These are phyloP conservation scores for Periconia sp. DNA, from an alignment of 2,329 filamentous ascomycete species.

Conservation along the genomic window DNA sequence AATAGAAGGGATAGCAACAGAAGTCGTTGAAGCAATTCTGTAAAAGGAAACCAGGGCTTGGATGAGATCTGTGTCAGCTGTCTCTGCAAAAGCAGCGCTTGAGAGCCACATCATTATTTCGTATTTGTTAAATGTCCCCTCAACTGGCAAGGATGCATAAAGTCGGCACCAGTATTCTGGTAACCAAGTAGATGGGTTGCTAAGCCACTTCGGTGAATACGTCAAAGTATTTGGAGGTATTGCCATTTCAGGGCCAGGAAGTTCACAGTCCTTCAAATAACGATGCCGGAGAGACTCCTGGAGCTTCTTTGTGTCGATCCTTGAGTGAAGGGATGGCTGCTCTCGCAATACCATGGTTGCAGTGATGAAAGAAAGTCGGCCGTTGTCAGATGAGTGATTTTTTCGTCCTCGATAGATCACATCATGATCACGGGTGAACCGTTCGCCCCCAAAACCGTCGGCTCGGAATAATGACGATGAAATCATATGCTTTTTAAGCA, in stretches of 20 bases:
- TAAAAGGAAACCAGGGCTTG: constrained; percentile 26
- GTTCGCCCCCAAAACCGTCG: constrained; percentile 36
- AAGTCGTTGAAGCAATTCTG: constrained; percentile 3
- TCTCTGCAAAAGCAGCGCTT: constrained; percentile 23
- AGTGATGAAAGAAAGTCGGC: constrained; percentile 11
- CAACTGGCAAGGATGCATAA: constrained; percentile 14
- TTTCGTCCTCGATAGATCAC: constrained; percentile 21
- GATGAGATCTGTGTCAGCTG: constrained; percentile 23
- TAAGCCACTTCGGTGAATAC: constrained; percentile 28
- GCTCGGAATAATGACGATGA: constrained; percentile 32
- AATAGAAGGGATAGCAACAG: constrained; percentile 10
- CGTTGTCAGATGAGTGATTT: constrained; percentile 10
- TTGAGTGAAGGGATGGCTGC: constrained; percentile 11
- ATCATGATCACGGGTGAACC: constrained; percentile 23
- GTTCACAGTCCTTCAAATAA: constrained; percentile 7
- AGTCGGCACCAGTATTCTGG: constrained; percentile 23
- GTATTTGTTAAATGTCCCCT: constrained; percentile 13
- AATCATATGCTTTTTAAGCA: constrained; percentile 25
- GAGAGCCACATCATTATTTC: constrained; percentile 28
- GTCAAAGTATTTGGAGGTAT: constrained; percentile 8
- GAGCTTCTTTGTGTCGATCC: constrained; percentile 41
- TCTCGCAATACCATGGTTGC: constrained; percentile 22
- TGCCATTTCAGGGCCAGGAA: constrained; percentile 1
- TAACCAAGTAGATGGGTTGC: constrained; percentile 7
- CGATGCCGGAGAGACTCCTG: not conserved